phyloP scores from a whole-genome alignment of 202 grass and related monocot genomes.

The Carex arenaria region DNA sequence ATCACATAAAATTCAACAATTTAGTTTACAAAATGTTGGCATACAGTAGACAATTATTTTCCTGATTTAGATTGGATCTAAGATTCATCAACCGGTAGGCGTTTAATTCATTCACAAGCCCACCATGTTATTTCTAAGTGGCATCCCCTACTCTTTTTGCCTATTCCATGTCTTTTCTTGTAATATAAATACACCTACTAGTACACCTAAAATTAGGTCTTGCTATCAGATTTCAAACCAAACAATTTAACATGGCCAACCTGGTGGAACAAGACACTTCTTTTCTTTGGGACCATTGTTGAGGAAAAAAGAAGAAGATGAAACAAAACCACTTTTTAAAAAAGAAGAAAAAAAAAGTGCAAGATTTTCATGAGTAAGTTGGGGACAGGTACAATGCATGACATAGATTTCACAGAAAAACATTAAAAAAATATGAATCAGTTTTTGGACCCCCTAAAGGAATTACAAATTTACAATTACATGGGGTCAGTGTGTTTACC shows the following conservation, averaged over 20 bases:
- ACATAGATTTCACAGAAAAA: background rate
- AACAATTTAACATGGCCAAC: constrained; percentile 23
- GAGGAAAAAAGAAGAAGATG: background rate
- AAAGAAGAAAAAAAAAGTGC: background rate
- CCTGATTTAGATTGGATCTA: background rate
- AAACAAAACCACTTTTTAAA: background rate
- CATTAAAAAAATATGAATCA: background rate
- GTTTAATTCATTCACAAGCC: constrained; percentile 16
- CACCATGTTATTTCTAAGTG: constrained; percentile 4
- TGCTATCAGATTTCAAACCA: background rate
- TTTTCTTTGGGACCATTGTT: constrained; percentile 7
- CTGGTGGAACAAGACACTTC: background rate
- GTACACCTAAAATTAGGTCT: constrained; percentile 14
- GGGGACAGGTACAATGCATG: background rate
- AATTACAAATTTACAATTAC: background rate
- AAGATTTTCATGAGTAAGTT: background rate
- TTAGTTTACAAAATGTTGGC: background rate
- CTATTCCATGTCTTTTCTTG: background rate
- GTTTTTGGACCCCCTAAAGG: background rate
- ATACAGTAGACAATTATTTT: background rate
- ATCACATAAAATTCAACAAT: background rate
- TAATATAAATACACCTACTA: constrained; percentile 2
- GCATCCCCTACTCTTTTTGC: background rate
- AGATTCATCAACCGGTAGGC: background rate
- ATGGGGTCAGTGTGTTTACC: background rate